Evolutionary conservation across 306 rosid species (phyloP), one percentile per base, ranked within the genome.

Genomic region (Corylus heterophylla): DNA sequence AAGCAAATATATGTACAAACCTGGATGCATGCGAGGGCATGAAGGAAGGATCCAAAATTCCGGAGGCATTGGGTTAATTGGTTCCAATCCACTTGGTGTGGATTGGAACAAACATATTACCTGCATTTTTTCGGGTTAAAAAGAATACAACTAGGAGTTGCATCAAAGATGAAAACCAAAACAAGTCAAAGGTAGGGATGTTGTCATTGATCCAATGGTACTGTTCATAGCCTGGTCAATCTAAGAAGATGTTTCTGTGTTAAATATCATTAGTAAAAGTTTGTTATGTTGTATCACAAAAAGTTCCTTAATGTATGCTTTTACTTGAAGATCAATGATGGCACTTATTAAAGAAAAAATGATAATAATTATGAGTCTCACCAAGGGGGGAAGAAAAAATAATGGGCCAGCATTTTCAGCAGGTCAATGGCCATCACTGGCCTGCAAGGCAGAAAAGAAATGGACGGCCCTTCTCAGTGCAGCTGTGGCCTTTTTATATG

Each of bases 21-120:
- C n/a, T n/a, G n/a, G n/a, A n/a, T n/a, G n/a, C n/a, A n/a, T n/a
- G n/a, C n/a, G n/a, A n/a, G n/a, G n/a, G n/a, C n/a, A n/a, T n/a
- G n/a, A n/a, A n/a, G n/a, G n/a, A n/a, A n/a, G n/a, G n/a, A n/a
- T n/a, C n/a, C n/a, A n/a, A n/a, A n/a, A n/a, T n/a, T n/a, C n/a
- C n/a, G n/a, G n/a, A n/a, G n/a, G n/a, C n/a, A n/a, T n/a, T n/a
- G n/a, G n/a, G n/a, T n/a, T n/a, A n/a, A n/a, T n/a, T n/a, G n/a
- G n/a, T n/a, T n/a, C n/a, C n/a, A n/a, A n/a, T n/a, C n/a, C n/a
- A n/a, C n/a, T n/a, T n/a, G n/a, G n/a, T n/a, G n/a, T n/a, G n/a
- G n/a, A n/a, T n/a, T n/a, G n/a, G n/a, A n/a, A 89, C 48, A 86
- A 4, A 75, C 89, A 85, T n/a, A 91, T 88, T 0, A 93, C 92